Evolutionary conservation across 441 rosid genomes (phyloP).

Genomic region (Eutrema salsugineum): DNA sequence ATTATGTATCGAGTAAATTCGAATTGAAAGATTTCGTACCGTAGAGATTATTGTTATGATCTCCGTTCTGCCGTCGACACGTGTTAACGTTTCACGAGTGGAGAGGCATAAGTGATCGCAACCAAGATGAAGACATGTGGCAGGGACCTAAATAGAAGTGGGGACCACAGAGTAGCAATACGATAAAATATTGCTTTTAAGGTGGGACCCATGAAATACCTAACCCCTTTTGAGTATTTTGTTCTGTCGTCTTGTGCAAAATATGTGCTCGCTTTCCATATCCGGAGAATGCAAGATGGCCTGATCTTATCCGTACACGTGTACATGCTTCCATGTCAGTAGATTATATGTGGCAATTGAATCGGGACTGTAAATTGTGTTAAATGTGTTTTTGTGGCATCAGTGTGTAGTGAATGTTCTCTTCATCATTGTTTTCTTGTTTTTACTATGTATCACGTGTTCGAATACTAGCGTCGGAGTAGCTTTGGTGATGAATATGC

Average conservation of each 20-base stretch:
- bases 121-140: slow-evolving; percentile 24
- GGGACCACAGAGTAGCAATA: slow-evolving; percentile 14
- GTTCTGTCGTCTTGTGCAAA: slow-evolving; percentile 16
- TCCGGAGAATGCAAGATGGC: slow-evolving; percentile 19
- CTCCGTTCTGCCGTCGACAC: slow-evolving; percentile 6
- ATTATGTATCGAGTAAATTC: slow-evolving; percentile 14
- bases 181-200: slow-evolving; percentile 32
- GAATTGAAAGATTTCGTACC: slow-evolving; percentile 24
- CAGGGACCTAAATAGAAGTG: neutral
- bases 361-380: neutral
- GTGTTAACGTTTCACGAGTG: slow-evolving; percentile 14
- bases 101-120: slow-evolving; percentile 15
- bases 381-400: too few relatives aligned
- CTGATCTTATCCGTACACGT: slow-evolving; percentile 5
- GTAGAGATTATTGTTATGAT: slow-evolving; percentile 9
- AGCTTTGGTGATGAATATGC: neutral
- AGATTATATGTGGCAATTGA: neutral
- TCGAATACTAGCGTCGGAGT: neutral
- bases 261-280: slow-evolving; percentile 30
- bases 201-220: slow-evolving; percentile 23
- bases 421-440: neutral
- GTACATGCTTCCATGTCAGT: neutral
- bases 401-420: neutral
- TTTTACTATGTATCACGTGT: neutral
- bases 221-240: neutral